Conservation (phyloP, 768 basidiomycete genomes). For the Lentinus brumalis region DNA sequence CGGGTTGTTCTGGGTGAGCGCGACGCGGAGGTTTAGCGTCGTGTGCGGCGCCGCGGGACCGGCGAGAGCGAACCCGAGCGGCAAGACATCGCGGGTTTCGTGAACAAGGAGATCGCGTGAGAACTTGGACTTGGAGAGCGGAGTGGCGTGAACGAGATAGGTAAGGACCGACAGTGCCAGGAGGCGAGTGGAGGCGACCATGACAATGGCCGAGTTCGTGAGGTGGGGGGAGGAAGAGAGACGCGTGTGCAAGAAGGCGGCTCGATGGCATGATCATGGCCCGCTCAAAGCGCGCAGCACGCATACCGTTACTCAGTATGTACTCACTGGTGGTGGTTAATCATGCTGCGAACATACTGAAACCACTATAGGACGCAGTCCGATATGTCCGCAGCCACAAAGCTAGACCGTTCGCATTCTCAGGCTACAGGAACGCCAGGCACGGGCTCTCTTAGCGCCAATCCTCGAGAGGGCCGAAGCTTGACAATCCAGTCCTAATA, state of each 20-base stretch:
- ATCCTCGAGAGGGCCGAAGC: too few species aligned
- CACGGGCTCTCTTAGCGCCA: too few species aligned
- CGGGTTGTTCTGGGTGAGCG: constrained; percentile 27
- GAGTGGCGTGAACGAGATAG: constrained; percentile 7
- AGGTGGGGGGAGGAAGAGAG: background rate
- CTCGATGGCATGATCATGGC: background rate
- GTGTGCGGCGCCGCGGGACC: constrained; percentile 22
- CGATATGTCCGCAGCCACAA: too few species aligned
- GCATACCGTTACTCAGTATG: too few species aligned
- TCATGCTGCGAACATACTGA: too few species aligned
- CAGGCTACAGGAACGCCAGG: too few species aligned
- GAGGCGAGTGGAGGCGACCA: constrained; percentile 15
- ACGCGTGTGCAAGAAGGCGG: background rate
- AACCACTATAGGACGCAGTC: too few species aligned
- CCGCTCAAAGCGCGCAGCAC: too few species aligned
- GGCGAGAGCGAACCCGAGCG: constrained; percentile 16
- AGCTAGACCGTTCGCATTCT: too few species aligned
- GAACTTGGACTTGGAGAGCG: constrained; percentile 6
- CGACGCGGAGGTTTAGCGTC: constrained; percentile 29
- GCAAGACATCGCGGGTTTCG: constrained; percentile 14
- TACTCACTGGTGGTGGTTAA: too few species aligned
- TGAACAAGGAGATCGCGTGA: constrained; percentile 19
- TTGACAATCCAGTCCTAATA: too few species aligned
- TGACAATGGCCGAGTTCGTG: background rate
- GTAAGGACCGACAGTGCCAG: constrained; percentile 19